Conservation (phyloP, 257 asterid genomes). For the Lithospermum erythrorhizon region DNA sequence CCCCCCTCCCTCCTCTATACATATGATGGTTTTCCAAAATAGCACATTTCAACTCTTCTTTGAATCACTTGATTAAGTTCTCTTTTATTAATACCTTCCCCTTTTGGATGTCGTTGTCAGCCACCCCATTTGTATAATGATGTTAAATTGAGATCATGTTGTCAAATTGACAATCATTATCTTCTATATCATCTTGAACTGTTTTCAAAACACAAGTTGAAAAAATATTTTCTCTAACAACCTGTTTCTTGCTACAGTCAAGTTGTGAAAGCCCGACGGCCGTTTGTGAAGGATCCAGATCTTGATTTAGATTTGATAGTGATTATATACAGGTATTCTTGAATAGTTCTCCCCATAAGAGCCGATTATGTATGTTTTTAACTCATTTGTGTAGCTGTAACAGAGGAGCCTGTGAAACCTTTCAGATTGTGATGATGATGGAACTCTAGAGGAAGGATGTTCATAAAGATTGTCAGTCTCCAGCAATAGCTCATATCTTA, state of each 20-base stretch:
- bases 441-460: conserved; percentile 41
- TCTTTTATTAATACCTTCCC: too few relatives aligned
- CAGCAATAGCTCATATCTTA: too few relatives aligned
- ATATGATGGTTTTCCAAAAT: too few relatives aligned
- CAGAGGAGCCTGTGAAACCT: conserved; percentile 99
- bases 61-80: too few relatives aligned
- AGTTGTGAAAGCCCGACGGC: conserved; percentile 50
- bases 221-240: neutral
- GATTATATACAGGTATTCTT: conserved; percentile 89
- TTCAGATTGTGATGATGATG: conserved; percentile 80
- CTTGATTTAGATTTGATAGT: conserved; percentile 78
- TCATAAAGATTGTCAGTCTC: neutral
- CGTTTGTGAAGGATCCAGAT: conserved; percentile 64
- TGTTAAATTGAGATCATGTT: too few relatives aligned
- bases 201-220: too few relatives aligned
- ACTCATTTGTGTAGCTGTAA: conserved; percentile 9
- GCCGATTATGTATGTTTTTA: conserved; percentile 7
- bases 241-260: conserved; percentile 38
- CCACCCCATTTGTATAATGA: too few relatives aligned
- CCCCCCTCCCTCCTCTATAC: too few relatives aligned
- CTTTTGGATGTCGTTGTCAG: too few relatives aligned
- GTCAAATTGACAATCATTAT: too few relatives aligned
- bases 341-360: neutral
- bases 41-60: too few relatives aligned
- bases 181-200: too few relatives aligned